Percentiles rank a stretch among this genome's conserved stretches.
Conservation (phyloP, 75 land plant species). For the Cunninghamia lanceolata region DNA sequence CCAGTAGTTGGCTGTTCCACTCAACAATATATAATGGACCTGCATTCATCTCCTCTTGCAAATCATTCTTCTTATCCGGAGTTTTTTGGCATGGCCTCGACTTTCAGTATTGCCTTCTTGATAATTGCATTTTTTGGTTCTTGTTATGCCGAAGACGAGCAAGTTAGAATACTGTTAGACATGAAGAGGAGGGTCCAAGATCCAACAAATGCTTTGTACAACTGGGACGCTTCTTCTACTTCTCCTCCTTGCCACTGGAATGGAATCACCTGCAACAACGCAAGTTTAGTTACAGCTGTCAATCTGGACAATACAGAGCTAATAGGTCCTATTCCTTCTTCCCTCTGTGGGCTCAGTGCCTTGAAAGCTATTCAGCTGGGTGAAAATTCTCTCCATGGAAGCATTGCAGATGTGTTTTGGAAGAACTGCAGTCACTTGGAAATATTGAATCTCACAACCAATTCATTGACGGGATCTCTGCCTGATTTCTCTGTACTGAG, state of each 20-base stretch:
- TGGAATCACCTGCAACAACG: constrained; percentile 47
- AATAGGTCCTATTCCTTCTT: constrained; percentile 21
- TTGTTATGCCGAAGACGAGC: neutral
- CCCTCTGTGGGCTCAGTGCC: constrained; percentile 39
- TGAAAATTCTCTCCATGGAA: constrained; percentile 44
- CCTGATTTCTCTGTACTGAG: constrained; percentile 17
- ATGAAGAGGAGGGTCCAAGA: neutral
- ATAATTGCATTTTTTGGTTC: neutral
- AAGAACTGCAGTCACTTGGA: constrained; percentile 32
- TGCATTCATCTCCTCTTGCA: too few species aligned
- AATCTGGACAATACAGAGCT: constrained; percentile 30
- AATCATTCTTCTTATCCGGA: too few species aligned
- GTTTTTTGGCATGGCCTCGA: too few species aligned
- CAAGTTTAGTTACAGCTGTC: constrained; percentile 33
- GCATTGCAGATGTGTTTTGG: constrained; percentile 14
- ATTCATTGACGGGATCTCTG: constrained; percentile 42
- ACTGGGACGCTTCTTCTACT: constrained; percentile 22
- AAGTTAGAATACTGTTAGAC: neutral
- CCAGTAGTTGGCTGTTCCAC: too few species aligned
- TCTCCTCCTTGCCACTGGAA: constrained; percentile 48
- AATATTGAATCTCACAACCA: constrained; percentile 55
- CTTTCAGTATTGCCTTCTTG: neutral
- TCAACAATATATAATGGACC: too few species aligned
- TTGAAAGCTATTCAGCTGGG: constrained; percentile 51
- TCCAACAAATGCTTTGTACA: neutral